Evolutionary conservation across 2,329 filamentous ascomycete genomes (phyloP).

Genomic region (Fusarium buharicum): DNA sequence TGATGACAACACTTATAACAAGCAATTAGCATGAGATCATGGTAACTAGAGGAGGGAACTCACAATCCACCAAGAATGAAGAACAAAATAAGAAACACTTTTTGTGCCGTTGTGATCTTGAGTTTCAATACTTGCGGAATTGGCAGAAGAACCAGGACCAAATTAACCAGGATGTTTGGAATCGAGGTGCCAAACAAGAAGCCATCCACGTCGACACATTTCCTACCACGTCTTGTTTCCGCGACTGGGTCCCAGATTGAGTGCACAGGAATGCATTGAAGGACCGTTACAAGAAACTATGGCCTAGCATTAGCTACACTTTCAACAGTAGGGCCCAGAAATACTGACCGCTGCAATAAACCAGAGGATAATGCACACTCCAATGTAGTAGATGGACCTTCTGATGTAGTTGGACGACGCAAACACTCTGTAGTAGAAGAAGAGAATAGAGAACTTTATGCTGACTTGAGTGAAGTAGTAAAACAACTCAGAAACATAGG

Average conservation of each 20-base stretch:
- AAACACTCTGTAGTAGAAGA: slow-evolving; percentile 7
- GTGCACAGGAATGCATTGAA: slow-evolving; percentile 1
- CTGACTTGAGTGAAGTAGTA: neutral
- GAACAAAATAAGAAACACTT: neutral
- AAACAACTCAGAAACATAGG: neutral
- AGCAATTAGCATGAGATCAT: neutral
- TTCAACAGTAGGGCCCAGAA: neutral
- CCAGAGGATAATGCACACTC: neutral
- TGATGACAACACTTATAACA: slow-evolving; percentile 3
- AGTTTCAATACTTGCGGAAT: slow-evolving; percentile 1
- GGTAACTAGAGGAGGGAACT: neutral
- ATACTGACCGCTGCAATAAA: neutral
- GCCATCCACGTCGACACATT: neutral
- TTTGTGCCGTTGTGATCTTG: neutral
- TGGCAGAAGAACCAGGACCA: neutral
- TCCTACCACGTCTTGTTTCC: neutral
- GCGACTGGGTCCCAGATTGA: slow-evolving; percentile 1
- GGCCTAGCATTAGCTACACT: neutral
- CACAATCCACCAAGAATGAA: slow-evolving; percentile 5
- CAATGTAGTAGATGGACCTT: neutral
- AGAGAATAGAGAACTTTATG: neutral
- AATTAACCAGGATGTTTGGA: neutral
- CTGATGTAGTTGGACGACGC: slow-evolving; percentile 1
- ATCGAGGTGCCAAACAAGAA: slow-evolving; percentile 6
- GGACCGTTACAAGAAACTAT: neutral